Percentiles rank a stretch among this genome's conserved stretches.
Evolutionary conservation across 1,139 yeast genomes (phyloP).

Genomic region (Candida tropicalis): DNA sequence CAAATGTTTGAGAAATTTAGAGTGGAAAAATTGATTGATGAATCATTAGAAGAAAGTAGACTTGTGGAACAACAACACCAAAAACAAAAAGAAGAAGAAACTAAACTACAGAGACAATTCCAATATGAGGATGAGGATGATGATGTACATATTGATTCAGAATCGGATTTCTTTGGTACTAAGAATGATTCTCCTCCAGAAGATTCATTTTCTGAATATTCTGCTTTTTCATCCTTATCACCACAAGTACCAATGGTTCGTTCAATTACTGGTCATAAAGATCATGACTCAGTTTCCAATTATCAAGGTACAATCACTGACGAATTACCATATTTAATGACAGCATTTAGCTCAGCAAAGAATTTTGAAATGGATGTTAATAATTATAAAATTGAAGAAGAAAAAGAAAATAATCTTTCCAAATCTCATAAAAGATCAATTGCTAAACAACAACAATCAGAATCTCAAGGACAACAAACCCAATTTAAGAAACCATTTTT

Average conservation of each 20-base stretch:
- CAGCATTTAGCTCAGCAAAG: slow-evolving; percentile 59
- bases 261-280: slow-evolving; percentile 38
- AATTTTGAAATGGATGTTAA: slow-evolving; percentile 52
- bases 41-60: slow-evolving; percentile 14
- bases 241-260: slow-evolving; percentile 43
- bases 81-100: slow-evolving; percentile 6
- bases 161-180: slow-evolving; percentile 17
- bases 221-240: slow-evolving; percentile 28
- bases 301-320: slow-evolving; percentile 54
- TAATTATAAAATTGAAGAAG: slow-evolving; percentile 13
- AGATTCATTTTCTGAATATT: slow-evolving; percentile 32
- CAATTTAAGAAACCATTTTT: slow-evolving; percentile 23
- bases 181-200: slow-evolving; percentile 20
- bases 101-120: slow-evolving; percentile 7
- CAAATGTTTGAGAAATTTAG: slow-evolving; percentile 59
- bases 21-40: slow-evolving; percentile 34
- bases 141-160: slow-evolving; percentile 8
- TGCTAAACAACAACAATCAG: background rate
- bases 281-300: slow-evolving; percentile 12
- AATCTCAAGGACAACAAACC: background rate
- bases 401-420: slow-evolving; percentile 8
- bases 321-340: slow-evolving; percentile 57
- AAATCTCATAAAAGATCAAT: background rate
- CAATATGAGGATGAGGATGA: slow-evolving; percentile 9
- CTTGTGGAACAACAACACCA: slow-evolving; percentile 8